These are phyloP conservation scores for Phytophthora pseudosyringae DNA, from an alignment of 352 stramenopile species.

Conservation along the genomic window DNA sequence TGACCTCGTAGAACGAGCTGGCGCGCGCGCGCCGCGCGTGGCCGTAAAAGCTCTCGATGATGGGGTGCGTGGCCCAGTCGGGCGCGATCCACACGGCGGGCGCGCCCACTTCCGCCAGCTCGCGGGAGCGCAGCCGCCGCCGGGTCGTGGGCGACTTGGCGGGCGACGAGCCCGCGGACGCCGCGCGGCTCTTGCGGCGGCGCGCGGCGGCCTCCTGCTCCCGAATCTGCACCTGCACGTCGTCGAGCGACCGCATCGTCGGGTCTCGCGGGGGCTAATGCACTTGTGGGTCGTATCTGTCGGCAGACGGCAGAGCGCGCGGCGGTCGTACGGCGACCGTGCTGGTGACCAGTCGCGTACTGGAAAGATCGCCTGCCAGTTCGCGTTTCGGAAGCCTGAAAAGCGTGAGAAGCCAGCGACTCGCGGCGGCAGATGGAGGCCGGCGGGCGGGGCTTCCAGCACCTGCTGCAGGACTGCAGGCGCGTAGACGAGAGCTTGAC, in stretches of 20 bases:
- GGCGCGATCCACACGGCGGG: slow-evolving; percentile 75
- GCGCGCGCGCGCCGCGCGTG: slow-evolving; percentile 46
- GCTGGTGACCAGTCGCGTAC: slow-evolving; percentile 23
- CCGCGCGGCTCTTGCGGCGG: slow-evolving; percentile 1
- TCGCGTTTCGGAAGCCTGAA: slow-evolving; percentile 14
- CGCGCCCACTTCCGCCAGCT: slow-evolving; percentile 38
- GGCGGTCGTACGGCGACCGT: neutral
- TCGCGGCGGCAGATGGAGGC: no score
- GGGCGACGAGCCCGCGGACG: slow-evolving; percentile 3
- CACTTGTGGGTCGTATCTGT: slow-evolving; percentile 8
- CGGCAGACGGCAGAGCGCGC: slow-evolving; percentile 6
- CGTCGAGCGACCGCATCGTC: slow-evolving; percentile 23
- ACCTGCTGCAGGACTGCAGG: neutral
- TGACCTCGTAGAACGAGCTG: slow-evolving; percentile 86
- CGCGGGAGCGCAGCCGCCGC: slow-evolving; percentile 20
- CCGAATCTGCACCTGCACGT: slow-evolving; percentile 17
- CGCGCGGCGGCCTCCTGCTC: slow-evolving; percentile 3
- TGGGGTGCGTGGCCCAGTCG: slow-evolving; percentile 73
- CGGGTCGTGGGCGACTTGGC: slow-evolving; percentile 7
- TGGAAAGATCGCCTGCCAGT: slow-evolving; percentile 31
- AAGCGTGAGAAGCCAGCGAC: slow-evolving; percentile 15
- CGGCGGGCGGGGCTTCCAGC: neutral
- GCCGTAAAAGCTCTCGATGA: slow-evolving; percentile 87
- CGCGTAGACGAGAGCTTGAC: slow-evolving; percentile 5
- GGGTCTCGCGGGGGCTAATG: neutral